phyloP scores from a whole-genome alignment of 2,329 filamentous ascomycete species.

The Trichoderma sp. region DNA sequence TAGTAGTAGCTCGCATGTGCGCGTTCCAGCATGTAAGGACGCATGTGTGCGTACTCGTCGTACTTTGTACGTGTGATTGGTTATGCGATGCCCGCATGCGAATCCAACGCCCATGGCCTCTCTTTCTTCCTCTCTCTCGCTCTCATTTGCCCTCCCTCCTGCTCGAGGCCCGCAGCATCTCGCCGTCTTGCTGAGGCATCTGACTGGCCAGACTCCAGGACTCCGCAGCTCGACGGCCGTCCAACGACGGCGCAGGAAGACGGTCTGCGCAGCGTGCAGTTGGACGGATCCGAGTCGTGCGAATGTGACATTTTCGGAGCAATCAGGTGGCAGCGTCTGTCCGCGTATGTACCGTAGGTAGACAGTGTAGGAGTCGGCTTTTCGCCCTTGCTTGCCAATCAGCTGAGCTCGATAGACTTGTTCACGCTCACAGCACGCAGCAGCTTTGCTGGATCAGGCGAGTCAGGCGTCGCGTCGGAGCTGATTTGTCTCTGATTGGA shows the following conservation, averaged over 20 bases:
- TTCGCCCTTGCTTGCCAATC: conserved; percentile 6
- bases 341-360: too few species aligned
- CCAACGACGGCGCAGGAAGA: conserved; percentile 19
- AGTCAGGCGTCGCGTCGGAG: conserved; percentile 11
- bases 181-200: neutral
- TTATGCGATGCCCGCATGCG: neutral
- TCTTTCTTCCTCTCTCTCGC: neutral
- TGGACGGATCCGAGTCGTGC: conserved; percentile 1
- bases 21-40: too few species aligned
- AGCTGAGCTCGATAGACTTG: neutral
- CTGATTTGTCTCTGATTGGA: neutral
- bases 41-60: too few species aligned
- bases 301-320: conserved; percentile 6
- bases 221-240: neutral
- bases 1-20: too few species aligned
- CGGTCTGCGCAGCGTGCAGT: conserved; percentile 16
- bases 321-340: conserved; percentile 6
- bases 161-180: neutral
- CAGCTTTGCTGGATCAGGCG: neutral
- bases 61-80: too few species aligned
- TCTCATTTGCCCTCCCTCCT: neutral
- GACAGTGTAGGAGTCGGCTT: too few species aligned
- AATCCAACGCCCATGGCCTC: neutral
- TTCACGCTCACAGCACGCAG: neutral
- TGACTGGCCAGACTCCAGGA: neutral